Evolutionary conservation across 2,329 filamentous ascomycete species (phyloP), one percentile per base, ranked within the genome.

Genomic region (Cadophora malorum): DNA sequence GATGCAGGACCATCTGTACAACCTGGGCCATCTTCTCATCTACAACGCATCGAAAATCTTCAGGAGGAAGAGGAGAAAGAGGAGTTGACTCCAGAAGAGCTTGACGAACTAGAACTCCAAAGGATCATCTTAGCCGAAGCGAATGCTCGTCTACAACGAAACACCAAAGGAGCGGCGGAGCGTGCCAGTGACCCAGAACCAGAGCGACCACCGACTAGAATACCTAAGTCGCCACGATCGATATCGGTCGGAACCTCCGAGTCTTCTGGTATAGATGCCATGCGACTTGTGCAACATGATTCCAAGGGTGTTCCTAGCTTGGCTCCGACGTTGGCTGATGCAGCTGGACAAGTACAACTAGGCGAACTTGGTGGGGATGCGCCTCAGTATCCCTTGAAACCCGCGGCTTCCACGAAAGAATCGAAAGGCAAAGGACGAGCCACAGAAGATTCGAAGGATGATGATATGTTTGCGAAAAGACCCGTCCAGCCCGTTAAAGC

Each of bases 391-490:
- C 6, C 53, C 2, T 58, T 60, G 19, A 64, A 23, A 33, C 55
- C 55, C 50, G 31, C 64, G 52, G 38, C 47, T 31, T 33, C 28
- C 4, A 25, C 31, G 14, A 70, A 64, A 61, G 41, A 63, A 9
- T 65, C 70, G 2, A 76, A 75, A 63, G 72, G 74, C 16, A 76
- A 76, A 67, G 71, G 67, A 33, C 67, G 71, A 67, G 70, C 70
- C 25, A 28, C 65, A 23, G 68, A 74, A 12, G 69, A 73, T 33
- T 21, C 45, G 9, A 14, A 47, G 25, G 53, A 35, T 16, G 35
- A 50, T 10, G 70, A 73, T 35, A 64, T 76, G 62, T 78, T 77
- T 67, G 56, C 73, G 7, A 78, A 75, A 63, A 64, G 72, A 64
- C 68, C 72, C 28, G 66, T 74, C 6, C 72, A 70, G n/a, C 68